Percentiles rank a stretch among this genome's conserved stretches.
Evolutionary conservation across 2,329 filamentous ascomycete species (phyloP).

Genomic region (Colletotrichum tropicale): DNA sequence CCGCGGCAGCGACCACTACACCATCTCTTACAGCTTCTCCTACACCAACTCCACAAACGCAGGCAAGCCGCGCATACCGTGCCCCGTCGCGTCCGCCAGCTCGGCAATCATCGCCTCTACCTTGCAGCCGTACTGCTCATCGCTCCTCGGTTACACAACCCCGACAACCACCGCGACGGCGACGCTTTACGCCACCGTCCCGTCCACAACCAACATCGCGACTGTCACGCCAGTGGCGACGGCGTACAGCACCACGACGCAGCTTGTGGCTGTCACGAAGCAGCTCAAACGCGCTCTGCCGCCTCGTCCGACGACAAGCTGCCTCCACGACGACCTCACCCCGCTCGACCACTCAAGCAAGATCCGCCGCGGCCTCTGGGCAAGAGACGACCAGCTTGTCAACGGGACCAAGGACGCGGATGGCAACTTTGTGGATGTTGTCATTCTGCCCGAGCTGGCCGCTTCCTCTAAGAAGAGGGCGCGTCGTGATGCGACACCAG

Average conservation of each 20-base stretch:
- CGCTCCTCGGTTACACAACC: background rate
- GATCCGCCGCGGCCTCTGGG: rapidly evolving
- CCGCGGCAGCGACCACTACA: background rate
- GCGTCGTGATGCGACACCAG: background rate
- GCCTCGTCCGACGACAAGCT: background rate
- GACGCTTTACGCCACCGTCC: background rate
- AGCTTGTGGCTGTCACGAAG: background rate
- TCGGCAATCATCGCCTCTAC: background rate
- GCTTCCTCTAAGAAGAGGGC: background rate
- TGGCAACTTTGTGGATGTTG: background rate
- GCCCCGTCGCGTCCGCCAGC: background rate
- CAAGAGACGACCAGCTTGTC: background rate
- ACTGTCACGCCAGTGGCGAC: background rate
- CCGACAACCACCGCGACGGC: background rate
- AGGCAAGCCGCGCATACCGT: background rate
- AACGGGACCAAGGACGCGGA: background rate
- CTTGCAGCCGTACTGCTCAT: background rate
- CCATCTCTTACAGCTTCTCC: background rate
- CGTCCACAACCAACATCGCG: background rate
- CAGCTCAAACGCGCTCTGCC: background rate
- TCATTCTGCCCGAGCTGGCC: background rate
- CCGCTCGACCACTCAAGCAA: background rate
- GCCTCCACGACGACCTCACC: background rate
- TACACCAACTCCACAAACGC: background rate
- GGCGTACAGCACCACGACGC: background rate